Base-by-base conservation (phyloP, 192 early-diverging fungal genomes). In the Backusella liffmaniae region DNA sequence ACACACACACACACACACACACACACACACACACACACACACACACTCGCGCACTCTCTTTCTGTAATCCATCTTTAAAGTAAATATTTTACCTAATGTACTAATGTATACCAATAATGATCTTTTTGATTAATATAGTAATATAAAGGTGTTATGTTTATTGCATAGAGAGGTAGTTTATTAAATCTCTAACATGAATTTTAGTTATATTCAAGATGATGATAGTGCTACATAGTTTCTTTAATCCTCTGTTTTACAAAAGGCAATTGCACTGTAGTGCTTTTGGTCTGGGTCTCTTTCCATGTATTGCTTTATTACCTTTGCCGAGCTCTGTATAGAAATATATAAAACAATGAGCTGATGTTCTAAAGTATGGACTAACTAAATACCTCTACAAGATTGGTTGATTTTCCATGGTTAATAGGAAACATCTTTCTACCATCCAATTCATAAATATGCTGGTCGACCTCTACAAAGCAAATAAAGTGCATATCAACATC, bases 401-500 rank as follows among this genome's bases (percentile, higher is more conserved):
- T 83, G 2, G 81, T 79, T 21, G 85, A 84, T 34, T 82, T 78
- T 1, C 96, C 96, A 76, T 95, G 96, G 81, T 94, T 90, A 71
- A 98, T 91, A 29, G 97, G 97, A 34, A 87, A 91, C 4, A 84
- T 82, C 62, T 92, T 93, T 39, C 90, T 84, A 37, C 96, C 97
- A 79, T 99, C 98, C 67, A 98, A 82, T 79, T 99, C 96, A 73
- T 93, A 96, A 7, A 99, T 44, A 5, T 88, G 80, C 36, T 93
- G 94, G 32, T 94, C 93, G 5, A 89, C 84, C 35, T 88, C 80
- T 18, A 96, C 88, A 85, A 98, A 93, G n/a, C 92, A 92, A 2
- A 95, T 84, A 82, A 94, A 99, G 79, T 98, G 98, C 74, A 93
- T 85, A 66, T 95, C 81, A 23, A 96, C 90, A 4, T 92, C 87